Conservation (phyloP, 1,284 basidiomycete species). For the Trametes versicolor region DNA sequence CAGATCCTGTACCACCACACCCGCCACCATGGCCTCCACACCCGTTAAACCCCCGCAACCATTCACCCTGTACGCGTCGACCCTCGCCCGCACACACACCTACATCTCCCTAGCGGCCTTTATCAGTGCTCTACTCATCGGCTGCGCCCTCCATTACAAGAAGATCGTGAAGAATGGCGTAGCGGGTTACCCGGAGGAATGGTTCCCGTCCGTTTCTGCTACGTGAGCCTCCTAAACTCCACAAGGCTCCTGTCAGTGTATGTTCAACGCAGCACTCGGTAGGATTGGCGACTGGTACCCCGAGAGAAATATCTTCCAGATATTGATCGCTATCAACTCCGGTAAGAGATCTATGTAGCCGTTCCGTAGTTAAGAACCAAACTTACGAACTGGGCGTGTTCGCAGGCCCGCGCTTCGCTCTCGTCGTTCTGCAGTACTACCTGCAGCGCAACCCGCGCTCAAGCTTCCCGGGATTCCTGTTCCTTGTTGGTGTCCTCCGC, state of each 20-base stretch:
- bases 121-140: constrained; percentile 71
- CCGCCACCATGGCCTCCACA: constrained; percentile 2
- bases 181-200: constrained; percentile 88
- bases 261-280: constrained; percentile 4
- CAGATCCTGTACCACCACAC: constrained; percentile 10
- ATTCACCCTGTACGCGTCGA: constrained; percentile 52
- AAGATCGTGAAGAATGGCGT: constrained; percentile 92
- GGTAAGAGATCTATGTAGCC: constrained; percentile 52
- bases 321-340: constrained; percentile 88
- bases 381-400: constrained; percentile 10
- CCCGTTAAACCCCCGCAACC: constrained; percentile 10
- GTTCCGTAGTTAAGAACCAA: constrained; percentile 21
- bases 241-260: not conserved
- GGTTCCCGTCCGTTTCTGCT: constrained; percentile 94
- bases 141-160: constrained; percentile 80
- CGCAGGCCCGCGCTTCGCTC: constrained; percentile 80
- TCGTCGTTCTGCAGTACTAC: constrained; percentile 81
- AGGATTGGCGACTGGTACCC: constrained; percentile 95
- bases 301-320: constrained; percentile 89
- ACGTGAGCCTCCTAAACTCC: constrained; percentile 64
- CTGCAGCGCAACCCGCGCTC: constrained; percentile 58
- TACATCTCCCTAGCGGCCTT: constrained; percentile 79
- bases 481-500: constrained; percentile 74
- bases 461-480: constrained; percentile 63
- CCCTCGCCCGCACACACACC: constrained; percentile 74